Conservation (phyloP, 495 filamentous ascomycete species). For the Penicillium herquei region DNA sequence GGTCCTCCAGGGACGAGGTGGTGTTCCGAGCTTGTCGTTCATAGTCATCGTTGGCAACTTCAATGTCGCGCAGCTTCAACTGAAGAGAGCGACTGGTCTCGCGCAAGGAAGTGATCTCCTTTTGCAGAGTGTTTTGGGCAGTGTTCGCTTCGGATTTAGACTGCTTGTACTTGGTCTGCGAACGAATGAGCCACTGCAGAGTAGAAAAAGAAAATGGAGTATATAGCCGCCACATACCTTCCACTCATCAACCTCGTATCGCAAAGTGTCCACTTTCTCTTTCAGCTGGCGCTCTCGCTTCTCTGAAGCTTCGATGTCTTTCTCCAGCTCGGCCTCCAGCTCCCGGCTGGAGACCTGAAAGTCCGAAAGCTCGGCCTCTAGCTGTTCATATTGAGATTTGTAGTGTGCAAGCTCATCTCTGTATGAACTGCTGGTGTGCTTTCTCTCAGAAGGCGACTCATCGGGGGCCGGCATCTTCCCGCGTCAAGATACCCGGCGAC, state of each 20-base stretch:
- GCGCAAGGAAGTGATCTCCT: conserved; percentile 89
- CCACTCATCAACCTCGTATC: conserved; percentile 95
- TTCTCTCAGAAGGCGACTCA: conserved; percentile 61
- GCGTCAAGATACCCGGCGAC: conserved; percentile 31
- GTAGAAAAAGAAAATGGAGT: background rate
- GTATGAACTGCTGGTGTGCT: conserved; percentile 53
- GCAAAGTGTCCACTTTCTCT: conserved; percentile 79
- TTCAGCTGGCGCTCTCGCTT: conserved; percentile 82
- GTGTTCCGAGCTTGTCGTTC: conserved; percentile 94
- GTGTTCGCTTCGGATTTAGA: conserved; percentile 80
- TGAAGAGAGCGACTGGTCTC: conserved; percentile 79
- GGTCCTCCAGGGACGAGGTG: conserved; percentile 89
- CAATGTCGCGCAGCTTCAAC: conserved; percentile 84
- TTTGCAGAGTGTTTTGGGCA: conserved; percentile 85
- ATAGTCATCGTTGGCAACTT: conserved; percentile 97
- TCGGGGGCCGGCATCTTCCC: conserved; percentile 56
- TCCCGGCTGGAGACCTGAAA: conserved; percentile 94
- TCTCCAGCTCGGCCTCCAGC: conserved; percentile 91
- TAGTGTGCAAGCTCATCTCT: conserved; percentile 86
- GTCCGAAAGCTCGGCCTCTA: conserved; percentile 88
- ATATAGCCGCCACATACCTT: conserved; percentile 58
- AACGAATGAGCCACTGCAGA: conserved; percentile 4
- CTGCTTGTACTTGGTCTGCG: conserved; percentile 92
- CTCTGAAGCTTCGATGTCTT: conserved; percentile 93
- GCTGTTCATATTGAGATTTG: conserved; percentile 90